phyloP scores from a whole-genome alignment of 2,329 filamentous ascomycete genomes.

The Huntiella abstrusa region DNA sequence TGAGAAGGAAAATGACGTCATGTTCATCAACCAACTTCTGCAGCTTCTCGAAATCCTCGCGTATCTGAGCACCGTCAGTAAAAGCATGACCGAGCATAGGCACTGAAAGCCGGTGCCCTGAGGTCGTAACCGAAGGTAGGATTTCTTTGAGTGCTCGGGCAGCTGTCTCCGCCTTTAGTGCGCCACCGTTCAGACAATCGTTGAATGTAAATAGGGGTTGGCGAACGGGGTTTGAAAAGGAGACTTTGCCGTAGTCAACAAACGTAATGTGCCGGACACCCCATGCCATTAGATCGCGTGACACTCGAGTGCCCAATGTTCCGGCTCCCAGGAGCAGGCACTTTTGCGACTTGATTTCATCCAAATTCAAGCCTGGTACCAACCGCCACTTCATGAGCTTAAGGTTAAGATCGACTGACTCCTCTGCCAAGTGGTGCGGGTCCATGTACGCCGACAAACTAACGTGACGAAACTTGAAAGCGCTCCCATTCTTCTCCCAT shows the following conservation, averaged over 20 bases:
- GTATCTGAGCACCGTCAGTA: slow-evolving; percentile 45
- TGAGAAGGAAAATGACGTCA: slow-evolving; percentile 86
- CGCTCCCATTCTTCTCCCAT: slow-evolving; percentile 69
- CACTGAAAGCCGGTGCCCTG: slow-evolving; percentile 66
- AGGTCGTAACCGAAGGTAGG: slow-evolving; percentile 72
- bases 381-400: slow-evolving; percentile 99
- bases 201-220: slow-evolving; percentile 83
- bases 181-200: slow-evolving; percentile 73
- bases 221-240: slow-evolving; percentile 88
- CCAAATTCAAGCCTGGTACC: slow-evolving; percentile 69
- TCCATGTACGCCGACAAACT: slow-evolving; percentile 91
- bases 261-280: slow-evolving; percentile 91
- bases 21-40: slow-evolving; percentile 61
- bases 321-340: slow-evolving; percentile 84
- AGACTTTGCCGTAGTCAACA: slow-evolving; percentile 81
- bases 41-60: slow-evolving; percentile 56
- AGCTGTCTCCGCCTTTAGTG: slow-evolving; percentile 63
- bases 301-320: slow-evolving; percentile 85
- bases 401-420: slow-evolving; percentile 86
- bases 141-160: slow-evolving; percentile 67
- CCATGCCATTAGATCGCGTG: slow-evolving; percentile 84
- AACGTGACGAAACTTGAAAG: slow-evolving; percentile 52
- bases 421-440: slow-evolving; percentile 67
- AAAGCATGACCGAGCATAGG: slow-evolving; percentile 87
- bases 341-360: slow-evolving; percentile 72